phyloP scores from a whole-genome alignment of 495 filamentous ascomycete genomes.

The Penicillium crystallinum region DNA sequence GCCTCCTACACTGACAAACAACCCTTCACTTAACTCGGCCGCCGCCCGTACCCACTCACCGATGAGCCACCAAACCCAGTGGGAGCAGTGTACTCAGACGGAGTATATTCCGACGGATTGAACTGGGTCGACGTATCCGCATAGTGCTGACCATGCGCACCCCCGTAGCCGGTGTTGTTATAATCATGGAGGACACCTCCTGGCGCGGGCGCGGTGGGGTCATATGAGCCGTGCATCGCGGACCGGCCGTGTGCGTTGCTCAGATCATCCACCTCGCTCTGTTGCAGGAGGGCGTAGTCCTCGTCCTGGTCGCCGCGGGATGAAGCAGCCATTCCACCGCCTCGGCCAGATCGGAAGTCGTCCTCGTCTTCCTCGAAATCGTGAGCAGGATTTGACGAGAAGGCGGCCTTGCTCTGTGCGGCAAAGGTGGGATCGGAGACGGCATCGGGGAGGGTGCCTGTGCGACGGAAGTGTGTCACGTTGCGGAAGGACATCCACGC shows the following conservation, averaged over 20 bases:
- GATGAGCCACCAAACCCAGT: slow-evolving; percentile 1
- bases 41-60: slow-evolving; percentile 20
- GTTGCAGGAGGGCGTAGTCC: slow-evolving; percentile 44
- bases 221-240: slow-evolving; percentile 35
- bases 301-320: slow-evolving; percentile 37
- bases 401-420: slow-evolving; percentile 46
- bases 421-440: slow-evolving; percentile 48
- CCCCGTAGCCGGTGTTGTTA: slow-evolving; percentile 43
- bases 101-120: slow-evolving; percentile 15
- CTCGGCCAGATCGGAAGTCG: slow-evolving; percentile 43
- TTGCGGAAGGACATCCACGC: slow-evolving; percentile 72
- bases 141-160: slow-evolving; percentile 42
- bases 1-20: slow-evolving; percentile 1
- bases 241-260: slow-evolving; percentile 31
- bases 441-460: slow-evolving; percentile 69
- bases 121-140: background rate
- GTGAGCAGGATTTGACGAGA: slow-evolving; percentile 45
- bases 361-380: slow-evolving; percentile 48
- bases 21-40: background rate
- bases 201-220: slow-evolving; percentile 32
- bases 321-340: slow-evolving; percentile 28
- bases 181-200: slow-evolving; percentile 38
- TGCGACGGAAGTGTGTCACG: slow-evolving; percentile 69
- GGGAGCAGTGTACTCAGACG: slow-evolving; percentile 18
- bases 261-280: slow-evolving; percentile 42